Percentiles rank a stretch among this genome's conserved stretches.
Evolutionary conservation across 805 yeast species (phyloP).

Genomic region (Candida andamanensis): DNA sequence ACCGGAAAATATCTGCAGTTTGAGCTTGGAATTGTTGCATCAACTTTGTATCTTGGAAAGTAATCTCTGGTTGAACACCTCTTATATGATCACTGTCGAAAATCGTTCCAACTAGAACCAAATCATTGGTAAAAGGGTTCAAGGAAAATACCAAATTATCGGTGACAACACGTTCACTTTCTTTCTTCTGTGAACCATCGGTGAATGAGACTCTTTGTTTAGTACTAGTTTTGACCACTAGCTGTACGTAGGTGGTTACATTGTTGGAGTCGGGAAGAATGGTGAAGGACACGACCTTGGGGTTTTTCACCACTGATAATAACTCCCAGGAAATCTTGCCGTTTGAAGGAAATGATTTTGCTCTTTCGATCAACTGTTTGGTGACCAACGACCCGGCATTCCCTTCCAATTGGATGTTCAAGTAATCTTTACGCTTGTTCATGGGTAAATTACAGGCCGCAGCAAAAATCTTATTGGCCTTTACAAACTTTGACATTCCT

Average conservation of each 20-base stretch:
- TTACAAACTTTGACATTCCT: constrained; percentile 72
- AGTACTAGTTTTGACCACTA: constrained; percentile 33
- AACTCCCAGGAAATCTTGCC: constrained; percentile 72
- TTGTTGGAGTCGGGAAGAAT: constrained; percentile 50
- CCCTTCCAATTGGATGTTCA: constrained; percentile 36
- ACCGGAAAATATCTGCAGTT: constrained; percentile 38
- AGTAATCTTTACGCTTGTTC: constrained; percentile 35
- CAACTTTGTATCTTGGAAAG: constrained; percentile 14
- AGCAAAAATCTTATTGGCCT: constrained; percentile 81
- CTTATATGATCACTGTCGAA: constrained; percentile 33
- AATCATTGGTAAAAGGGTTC: constrained; percentile 34
- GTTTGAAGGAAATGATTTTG: constrained; percentile 46
- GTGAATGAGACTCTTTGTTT: constrained; percentile 31
- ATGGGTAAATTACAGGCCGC: constrained; percentile 31
- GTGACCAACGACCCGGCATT: constrained; percentile 30
- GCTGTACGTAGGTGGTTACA: constrained; percentile 33
- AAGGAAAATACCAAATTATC: constrained; percentile 37
- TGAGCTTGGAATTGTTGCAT: constrained; percentile 26
- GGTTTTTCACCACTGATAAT: constrained; percentile 60
- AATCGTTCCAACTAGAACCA: constrained; percentile 37
- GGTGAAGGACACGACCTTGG: constrained; percentile 68
- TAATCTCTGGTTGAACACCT: constrained; percentile 33
- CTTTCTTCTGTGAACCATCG: constrained; percentile 13
- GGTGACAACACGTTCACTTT: constrained; percentile 22
- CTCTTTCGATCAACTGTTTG: constrained; percentile 26